Base-by-base conservation (phyloP, 139 green algal genomes). In the Chlamydomonas sp. region DNA sequence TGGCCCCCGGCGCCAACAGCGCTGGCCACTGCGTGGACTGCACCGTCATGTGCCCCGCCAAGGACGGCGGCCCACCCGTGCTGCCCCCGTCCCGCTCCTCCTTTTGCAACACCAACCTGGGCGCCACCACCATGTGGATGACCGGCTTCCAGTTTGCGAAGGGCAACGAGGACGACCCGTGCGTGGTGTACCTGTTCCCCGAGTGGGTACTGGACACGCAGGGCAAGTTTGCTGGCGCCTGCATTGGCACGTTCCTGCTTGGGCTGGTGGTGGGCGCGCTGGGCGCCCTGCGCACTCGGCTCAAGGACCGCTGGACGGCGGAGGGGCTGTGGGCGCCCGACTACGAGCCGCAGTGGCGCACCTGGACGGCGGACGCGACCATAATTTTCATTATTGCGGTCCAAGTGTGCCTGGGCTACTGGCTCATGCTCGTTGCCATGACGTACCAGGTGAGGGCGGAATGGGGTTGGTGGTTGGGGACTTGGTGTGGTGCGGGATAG, bases 111-210 rank as follows among this genome's bases (percentile, higher is more conserved):
- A 89, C 88, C 1, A n/a, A 59, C 59, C 83, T 91, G 20, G n/a
- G 67, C 6, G 7, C 88, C 1, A 85, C 78, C 59, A 91, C 77
- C 14, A 91, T 91, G 88, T 91, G 88, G 88, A 91, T 91, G 88
- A 85, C 88, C n/a, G 88, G 88, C 16, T 91, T 91, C 68, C 82
- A 89, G 67, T 80, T 87, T 20, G 58, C 59, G 8, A 17, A 12
- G 17, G 73, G 79, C 7, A 75, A 78, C 62, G 9, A 63, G 31
- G 18, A 62, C 58, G 74, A 62, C 58, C 78, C 87, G 1, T 91
- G 88, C 83, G 88, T 91, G 49, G 77, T 85, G n/a, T 91, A 89
- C 77, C 83, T 91, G 5, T 91, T 91, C 63, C 76, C 62, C 1
- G 60, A 85, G 78, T 91, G 88, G 88, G 83, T 88, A 3, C 83